Evolutionary conservation across 176 grass and related monocot species (phyloP).

Genomic region (Chrysopogon serrulatus): DNA sequence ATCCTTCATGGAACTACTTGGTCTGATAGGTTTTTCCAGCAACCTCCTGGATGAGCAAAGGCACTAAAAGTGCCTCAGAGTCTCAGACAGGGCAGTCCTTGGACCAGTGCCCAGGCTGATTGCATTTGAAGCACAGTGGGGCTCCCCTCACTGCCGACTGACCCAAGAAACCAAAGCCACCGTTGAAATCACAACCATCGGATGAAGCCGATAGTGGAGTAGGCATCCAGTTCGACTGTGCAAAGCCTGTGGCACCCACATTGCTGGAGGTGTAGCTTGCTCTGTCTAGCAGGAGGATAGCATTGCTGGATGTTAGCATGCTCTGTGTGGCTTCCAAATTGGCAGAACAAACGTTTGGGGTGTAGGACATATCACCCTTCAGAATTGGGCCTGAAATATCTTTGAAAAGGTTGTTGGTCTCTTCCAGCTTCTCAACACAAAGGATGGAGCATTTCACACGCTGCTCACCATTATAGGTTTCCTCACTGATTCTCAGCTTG

Average conservation of each 20-base stretch:
- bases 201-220: too few species aligned
- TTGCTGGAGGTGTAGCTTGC: neutral
- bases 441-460: constrained; percentile 45
- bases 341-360: neutral
- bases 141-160: too few species aligned
- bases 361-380: neutral
- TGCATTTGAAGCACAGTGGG: constrained; percentile 65
- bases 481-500: constrained; percentile 72
- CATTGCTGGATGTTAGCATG: constrained; percentile 10
- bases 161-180: too few species aligned
- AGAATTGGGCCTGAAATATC: constrained; percentile 11
- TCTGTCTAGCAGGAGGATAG: neutral
- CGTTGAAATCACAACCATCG: neutral
- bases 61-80: too few species aligned
- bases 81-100: neutral
- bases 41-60: too few species aligned
- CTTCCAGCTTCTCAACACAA: constrained; percentile 46
- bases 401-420: constrained; percentile 38
- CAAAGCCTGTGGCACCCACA: constrained; percentile 15
- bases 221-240: neutral
- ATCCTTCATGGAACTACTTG: too few species aligned
- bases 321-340: neutral
- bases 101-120: constrained; percentile 47
- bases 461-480: constrained; percentile 46
- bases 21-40: too few species aligned